Evolutionary conservation across 129 eudicot genomes (phyloP).

Genomic region (Saussurea involucrata): DNA sequence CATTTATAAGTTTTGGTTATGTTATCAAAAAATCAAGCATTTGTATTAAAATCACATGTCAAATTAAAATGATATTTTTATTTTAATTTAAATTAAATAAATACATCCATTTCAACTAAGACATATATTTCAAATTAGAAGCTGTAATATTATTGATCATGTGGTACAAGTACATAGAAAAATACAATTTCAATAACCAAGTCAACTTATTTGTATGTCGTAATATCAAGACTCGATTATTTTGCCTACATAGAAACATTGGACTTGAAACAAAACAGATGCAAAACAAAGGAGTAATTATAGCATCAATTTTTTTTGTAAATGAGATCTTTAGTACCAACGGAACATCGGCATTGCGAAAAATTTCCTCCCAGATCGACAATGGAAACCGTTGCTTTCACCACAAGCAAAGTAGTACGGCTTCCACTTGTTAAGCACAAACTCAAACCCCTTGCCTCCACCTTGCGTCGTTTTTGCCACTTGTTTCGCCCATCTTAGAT

Average conservation of each 20-base stretch:
- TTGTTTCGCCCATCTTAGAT: constrained; percentile 47
- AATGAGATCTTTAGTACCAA: constrained; percentile 25
- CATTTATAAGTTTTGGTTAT: not conserved
- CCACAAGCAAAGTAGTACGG: constrained; percentile 78
- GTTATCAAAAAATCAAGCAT: not conserved
- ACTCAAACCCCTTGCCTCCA: constrained; percentile 63
- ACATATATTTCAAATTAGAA: not conserved
- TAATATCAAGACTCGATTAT: not conserved
- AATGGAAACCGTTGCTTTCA: constrained; percentile 59
- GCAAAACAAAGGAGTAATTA: not conserved
- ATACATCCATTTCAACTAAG: not conserved
- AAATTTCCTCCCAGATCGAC: constrained; percentile 66
- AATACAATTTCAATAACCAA: not conserved
- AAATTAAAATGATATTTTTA: not conserved
- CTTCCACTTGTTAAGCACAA: constrained; percentile 54
- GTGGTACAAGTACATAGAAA: not conserved
- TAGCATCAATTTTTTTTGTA: not conserved
- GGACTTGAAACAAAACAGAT: not conserved
- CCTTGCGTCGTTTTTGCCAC: constrained; percentile 46
- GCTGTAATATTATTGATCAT: not conserved
- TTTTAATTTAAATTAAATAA: not conserved
- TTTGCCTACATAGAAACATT: not conserved
- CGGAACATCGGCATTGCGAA: constrained; percentile 57
- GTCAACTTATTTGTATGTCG: not conserved
- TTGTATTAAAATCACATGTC: not conserved